Base-by-base conservation (phyloP, 371 early-diverging fungal genomes). In the Mortierella sp. region DNA sequence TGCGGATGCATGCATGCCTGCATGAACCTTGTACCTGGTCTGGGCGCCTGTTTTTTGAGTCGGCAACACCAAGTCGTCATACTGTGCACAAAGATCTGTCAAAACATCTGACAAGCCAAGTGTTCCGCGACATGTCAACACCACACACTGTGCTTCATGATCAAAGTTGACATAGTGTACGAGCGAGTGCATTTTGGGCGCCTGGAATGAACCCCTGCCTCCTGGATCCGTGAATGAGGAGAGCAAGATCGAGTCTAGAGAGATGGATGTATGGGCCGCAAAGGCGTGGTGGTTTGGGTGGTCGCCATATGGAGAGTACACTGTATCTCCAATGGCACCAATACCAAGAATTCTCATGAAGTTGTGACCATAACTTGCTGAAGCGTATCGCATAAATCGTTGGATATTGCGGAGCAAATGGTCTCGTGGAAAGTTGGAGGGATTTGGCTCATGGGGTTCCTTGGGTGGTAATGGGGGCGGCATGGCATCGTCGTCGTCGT, bases 101-200 rank as follows among this genome's bases (percentile, higher is more conserved):
- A 97, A 76, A 18, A 95, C 81, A 68, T 97, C 98, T 4, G 91
- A 90, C 58, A 97, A 81, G 0, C 96, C 96, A 11, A 97, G 84
- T 1, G 98, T 97, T 9, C 98, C 98, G 1, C 98, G 92, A 60
- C 95, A 92, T 0, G 96, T 94, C 16, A 97, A 65, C 0, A 97
- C 95, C 14, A 97, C 87, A 1, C 92, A 84, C 50, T 88, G 81
- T 0, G 92, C 86, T 2, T 81, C 81, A 62, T 94, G 95, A 73
- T 97, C 96, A 5, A 96, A 87, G 9, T 89, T 88, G 18, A 97
- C 90, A 72, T 94, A 96, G 75, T 96, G 95, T 0, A 93, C 94
- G 2, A 93, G 82, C 1, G 92, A 90, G 70, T 93, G 91, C 51
- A 94, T 84, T 51, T 86, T 85, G 1, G 94, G 90, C 11, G 72